These are phyloP conservation scores for Cutaneotrichosporon curvatum DNA, from an alignment of 1,284 basidiomycete species.

Conservation along the genomic window DNA sequence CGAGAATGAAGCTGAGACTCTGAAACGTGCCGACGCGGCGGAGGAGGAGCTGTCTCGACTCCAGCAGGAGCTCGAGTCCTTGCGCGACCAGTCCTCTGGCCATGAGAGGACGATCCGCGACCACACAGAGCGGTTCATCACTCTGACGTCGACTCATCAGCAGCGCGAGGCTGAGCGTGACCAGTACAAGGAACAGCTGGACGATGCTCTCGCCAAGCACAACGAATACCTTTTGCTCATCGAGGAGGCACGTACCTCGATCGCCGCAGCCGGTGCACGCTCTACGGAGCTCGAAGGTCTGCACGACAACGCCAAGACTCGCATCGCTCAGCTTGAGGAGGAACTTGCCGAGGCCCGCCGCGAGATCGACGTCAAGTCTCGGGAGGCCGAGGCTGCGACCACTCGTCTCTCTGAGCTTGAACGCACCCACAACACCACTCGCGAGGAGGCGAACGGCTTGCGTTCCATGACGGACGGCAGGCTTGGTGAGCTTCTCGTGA, in stretches of 20 bases:
- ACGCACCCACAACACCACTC: constrained; percentile 76
- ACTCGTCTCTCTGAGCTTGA: constrained; percentile 65
- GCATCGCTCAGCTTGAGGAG: constrained; percentile 60
- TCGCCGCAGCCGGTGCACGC: constrained; percentile 66
- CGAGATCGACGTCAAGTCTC: constrained; percentile 65
- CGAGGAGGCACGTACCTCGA: constrained; percentile 72
- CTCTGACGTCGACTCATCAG: constrained; percentile 66
- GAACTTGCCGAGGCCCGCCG: constrained; percentile 69
- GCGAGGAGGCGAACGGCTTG: constrained; percentile 81
- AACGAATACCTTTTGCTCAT: constrained; percentile 80
- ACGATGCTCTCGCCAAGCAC: constrained; percentile 60
- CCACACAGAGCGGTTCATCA: constrained; percentile 65
- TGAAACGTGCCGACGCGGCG: constrained; percentile 71
- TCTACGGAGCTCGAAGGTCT: constrained; percentile 64
- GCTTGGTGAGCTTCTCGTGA: constrained; percentile 75
- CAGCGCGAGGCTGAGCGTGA: constrained; percentile 74
- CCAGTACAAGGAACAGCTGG: constrained; percentile 59
- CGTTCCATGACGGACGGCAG: constrained; percentile 73
- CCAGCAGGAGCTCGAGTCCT: constrained; percentile 61
- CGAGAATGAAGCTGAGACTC: constrained; percentile 69
- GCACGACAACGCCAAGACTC: constrained; percentile 61
- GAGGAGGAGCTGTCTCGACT: constrained; percentile 70
- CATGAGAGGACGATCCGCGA: constrained; percentile 70
- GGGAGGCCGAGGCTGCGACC: constrained; percentile 65
- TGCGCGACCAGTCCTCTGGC: constrained; percentile 60